Evolutionary conservation across 108 stramenopile genomes (phyloP).

Genomic region (Cyclotella kingstonii): DNA sequence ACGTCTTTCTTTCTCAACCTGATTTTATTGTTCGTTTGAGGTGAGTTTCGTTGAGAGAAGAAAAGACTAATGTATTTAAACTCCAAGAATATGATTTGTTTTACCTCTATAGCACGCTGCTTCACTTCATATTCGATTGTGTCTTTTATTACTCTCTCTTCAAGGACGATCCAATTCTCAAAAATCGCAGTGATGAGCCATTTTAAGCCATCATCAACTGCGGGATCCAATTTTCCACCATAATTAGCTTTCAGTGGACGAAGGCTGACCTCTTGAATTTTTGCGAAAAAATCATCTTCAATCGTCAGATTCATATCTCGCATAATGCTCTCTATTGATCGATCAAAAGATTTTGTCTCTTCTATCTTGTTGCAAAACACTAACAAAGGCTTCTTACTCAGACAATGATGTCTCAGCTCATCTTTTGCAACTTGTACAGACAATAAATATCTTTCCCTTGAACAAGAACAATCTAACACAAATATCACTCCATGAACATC

Average conservation of each 20-base stretch:
- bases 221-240: background rate
- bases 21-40: background rate
- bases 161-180: background rate
- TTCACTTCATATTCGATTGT: background rate
- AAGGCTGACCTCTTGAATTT: background rate
- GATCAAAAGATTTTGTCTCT: background rate
- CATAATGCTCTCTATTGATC: background rate
- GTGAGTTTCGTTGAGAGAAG: background rate
- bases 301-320: background rate
- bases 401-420: constrained; percentile 2
- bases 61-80: background rate
- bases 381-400: constrained; percentile 26
- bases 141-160: constrained; percentile 1
- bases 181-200: constrained; percentile 14
- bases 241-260: background rate
- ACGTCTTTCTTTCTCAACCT: constrained; percentile 2
- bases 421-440: background rate
- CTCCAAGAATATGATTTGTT: background rate
- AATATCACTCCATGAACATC: constrained; percentile 40
- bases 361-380: constrained; percentile 36
- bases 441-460: background rate
- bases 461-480: constrained; percentile 14
- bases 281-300: background rate
- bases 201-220: constrained; percentile 16
- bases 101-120: background rate